Base-by-base conservation (phyloP, 352 stramenopile species). In the Pythium dissimile region DNA sequence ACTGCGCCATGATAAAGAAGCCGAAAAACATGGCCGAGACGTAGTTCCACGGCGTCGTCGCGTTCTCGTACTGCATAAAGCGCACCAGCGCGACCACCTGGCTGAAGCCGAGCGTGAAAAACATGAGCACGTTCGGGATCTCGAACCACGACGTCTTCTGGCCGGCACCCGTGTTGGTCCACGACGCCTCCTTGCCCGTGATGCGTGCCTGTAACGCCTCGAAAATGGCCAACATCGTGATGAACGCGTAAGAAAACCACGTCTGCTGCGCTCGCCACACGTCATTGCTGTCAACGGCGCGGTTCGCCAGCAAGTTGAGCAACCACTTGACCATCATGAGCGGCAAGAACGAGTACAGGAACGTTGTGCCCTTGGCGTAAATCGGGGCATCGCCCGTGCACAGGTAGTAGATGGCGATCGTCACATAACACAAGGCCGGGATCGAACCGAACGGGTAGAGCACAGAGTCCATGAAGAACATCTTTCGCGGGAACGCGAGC, bases 221-320 rank as follows among this genome's bases (percentile, higher is more conserved):
- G 20, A 85, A 47, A 41, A 95, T 93, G n/a, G 84, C 86, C 56
- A 94, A 66, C 75, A 89, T 68, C 69, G 82, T 94, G 37, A 94
- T 91, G 64, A 95, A 95, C 62, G 86, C 78, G 75, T 93, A 95
- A 42, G 86, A 94, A 55, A 95, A 95, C 84, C 86, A 95, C 31
- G 84, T 94, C 73, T 95, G 84, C 75, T 95, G 86, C 0, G 82
- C 78, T 69, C 86, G 86, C 82, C 77, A 92, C 74, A 95, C 86
- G 44, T 95, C 86, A 62, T 94, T 94, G 70, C 89, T 92, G 68
- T 95, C 86, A 54, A 95, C 86, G 12, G 80, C 77, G 21, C 86
- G 86, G 59, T 95, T 95, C 1, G 84, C 80, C 47, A 95, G 39
- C 73, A 92, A 55, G 67, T 90, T 91, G 13, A 95, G 72, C 64